Evolutionary conservation across 176 grass and related monocot genomes (phyloP).

Genomic region (Puya raimondii): DNA sequence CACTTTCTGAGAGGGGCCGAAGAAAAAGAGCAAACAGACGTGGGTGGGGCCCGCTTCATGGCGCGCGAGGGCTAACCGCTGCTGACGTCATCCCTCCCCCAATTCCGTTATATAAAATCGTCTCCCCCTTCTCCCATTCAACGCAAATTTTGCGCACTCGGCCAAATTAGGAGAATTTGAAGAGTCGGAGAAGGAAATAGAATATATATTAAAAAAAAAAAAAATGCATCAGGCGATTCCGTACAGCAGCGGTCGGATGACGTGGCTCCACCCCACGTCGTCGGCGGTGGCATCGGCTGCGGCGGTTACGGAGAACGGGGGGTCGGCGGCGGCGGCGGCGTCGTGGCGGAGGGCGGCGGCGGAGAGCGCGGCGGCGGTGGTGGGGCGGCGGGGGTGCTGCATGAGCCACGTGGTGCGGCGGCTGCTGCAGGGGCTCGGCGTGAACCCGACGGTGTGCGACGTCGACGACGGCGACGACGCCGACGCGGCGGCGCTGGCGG

Average conservation of each 20-base stretch:
- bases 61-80: no score
- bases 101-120: no score
- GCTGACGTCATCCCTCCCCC: no score
- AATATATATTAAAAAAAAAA: background rate
- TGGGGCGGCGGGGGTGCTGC: slow-evolving; percentile 71
- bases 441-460: slow-evolving; percentile 75
- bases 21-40: no score
- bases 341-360: slow-evolving; percentile 39
- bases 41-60: no score
- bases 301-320: background rate
- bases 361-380: slow-evolving; percentile 69
- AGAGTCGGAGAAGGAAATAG: background rate
- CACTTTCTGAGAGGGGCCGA: no score
- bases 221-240: slow-evolving; percentile 2
- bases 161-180: background rate
- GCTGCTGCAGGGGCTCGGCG: slow-evolving; percentile 74
- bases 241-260: background rate
- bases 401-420: slow-evolving; percentile 80
- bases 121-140: no score
- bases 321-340: background rate
- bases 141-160: no score
- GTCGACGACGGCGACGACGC: slow-evolving; percentile 65
- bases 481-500: slow-evolving; percentile 42
- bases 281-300: background rate
- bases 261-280: background rate